Conservation (phyloP, 257 asterid species). For the Primulina huaijiensis region DNA sequence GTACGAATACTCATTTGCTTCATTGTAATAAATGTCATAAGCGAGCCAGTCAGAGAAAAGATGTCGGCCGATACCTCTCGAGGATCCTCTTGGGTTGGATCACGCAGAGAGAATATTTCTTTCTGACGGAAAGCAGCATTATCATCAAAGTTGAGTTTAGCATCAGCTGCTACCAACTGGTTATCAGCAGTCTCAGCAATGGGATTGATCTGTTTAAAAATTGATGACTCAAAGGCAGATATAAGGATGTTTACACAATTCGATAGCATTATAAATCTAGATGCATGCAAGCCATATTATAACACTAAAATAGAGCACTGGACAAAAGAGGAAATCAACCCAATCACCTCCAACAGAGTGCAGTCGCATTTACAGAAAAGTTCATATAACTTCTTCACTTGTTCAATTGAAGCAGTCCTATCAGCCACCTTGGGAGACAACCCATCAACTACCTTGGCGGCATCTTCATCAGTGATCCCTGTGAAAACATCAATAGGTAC, state of each 20-base stretch:
- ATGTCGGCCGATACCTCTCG: conserved; percentile 67
- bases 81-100: conserved; percentile 95
- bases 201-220: conserved; percentile 73
- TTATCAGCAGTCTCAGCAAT: conserved; percentile 94
- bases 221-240: conserved; percentile 16
- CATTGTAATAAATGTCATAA: not conserved
- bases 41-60: not conserved
- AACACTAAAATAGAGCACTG: not conserved
- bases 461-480: conserved; percentile 96
- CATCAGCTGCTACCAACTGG: conserved; percentile 95
- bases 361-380: conserved; percentile 96
- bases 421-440: conserved; percentile 88
- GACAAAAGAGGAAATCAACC: conserved; percentile 10
- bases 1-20: conserved; percentile 7
- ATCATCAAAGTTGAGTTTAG: conserved; percentile 94
- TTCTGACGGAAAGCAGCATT: conserved; percentile 93
- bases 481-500: conserved; percentile 89
- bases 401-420: conserved; percentile 80
- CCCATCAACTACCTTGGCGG: conserved; percentile 98
- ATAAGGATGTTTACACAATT: conserved; percentile 19
- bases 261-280: conserved; percentile 12
- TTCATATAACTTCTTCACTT: conserved; percentile 91
- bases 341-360: conserved; percentile 81
- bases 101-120: conserved; percentile 80
- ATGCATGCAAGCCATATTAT: not conserved